Percentiles rank a stretch among this genome's conserved stretches.
Conservation (phyloP, 1,139 yeast genomes). For the Sugiyamaella paludigena region DNA sequence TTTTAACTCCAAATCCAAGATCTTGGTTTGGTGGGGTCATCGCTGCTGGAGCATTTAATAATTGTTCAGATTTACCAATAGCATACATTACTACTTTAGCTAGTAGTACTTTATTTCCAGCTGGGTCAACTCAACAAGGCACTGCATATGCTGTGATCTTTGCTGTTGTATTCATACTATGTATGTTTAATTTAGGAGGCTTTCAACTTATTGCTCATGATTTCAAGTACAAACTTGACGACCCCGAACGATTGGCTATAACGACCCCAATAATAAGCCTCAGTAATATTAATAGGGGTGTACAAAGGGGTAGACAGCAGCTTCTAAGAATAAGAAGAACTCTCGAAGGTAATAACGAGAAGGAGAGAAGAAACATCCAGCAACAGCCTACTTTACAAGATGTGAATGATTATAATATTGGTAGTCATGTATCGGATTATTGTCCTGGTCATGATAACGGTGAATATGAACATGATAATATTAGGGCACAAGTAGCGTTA, state of each 20-base stretch:
- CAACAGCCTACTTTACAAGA: too few species aligned
- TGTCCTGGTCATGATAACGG: neutral
- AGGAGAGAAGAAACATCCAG: too few species aligned
- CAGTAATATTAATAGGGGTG: neutral
- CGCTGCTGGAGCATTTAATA: slow-evolving; percentile 66
- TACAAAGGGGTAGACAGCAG: neutral
- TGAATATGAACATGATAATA: neutral
- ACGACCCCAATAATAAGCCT: slow-evolving; percentile 6
- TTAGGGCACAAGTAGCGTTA: neutral
- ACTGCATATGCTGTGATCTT: slow-evolving; percentile 84
- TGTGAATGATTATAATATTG: neutral
- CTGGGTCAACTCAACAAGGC: slow-evolving; percentile 66
- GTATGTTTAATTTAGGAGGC: slow-evolving; percentile 76
- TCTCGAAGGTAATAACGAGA: neutral
- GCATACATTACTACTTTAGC: slow-evolving; percentile 83
- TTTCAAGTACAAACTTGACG: slow-evolving; percentile 37
- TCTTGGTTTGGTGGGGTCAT: slow-evolving; percentile 76
- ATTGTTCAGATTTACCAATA: slow-evolving; percentile 76
- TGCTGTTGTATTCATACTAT: slow-evolving; percentile 64
- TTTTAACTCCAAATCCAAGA: slow-evolving; percentile 54
- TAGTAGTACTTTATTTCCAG: slow-evolving; percentile 57
- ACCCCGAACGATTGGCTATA: slow-evolving; percentile 2
- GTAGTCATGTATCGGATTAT: neutral
- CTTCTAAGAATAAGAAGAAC: slow-evolving; percentile 1
- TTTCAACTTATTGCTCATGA: slow-evolving; percentile 70